These are phyloP conservation scores for Tolypocladium amazonense DNA, from an alignment of 2,329 filamentous ascomycete species.

Conservation along the genomic window DNA sequence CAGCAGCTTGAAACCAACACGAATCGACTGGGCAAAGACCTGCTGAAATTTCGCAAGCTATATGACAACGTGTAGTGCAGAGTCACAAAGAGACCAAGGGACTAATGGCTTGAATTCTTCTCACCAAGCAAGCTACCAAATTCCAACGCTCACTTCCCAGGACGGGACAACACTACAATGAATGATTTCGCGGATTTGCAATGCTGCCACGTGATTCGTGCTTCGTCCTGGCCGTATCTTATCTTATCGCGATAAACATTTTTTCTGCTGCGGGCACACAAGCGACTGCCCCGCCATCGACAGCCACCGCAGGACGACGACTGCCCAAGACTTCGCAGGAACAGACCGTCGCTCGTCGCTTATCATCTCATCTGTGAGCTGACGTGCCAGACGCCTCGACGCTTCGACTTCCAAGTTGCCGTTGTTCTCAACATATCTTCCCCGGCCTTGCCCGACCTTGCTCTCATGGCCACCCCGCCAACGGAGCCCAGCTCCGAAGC, in stretches of 20 bases:
- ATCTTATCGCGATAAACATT: neutral
- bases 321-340: neutral
- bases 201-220: neutral
- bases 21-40: no score
- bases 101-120: no score
- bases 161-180: neutral
- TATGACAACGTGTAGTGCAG: no score
- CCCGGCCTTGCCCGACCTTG: neutral
- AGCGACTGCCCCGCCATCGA: neutral
- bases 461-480: neutral
- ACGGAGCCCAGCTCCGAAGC: slow-evolving; percentile 4
- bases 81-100: no score
- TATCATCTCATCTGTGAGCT: neutral
- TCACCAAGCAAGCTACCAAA: no score
- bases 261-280: neutral
- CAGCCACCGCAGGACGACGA: neutral
- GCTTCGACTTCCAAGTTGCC: neutral
- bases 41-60: no score
- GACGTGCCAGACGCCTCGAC: neutral
- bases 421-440: neutral
- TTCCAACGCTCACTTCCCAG: neutral
- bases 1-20: no score
- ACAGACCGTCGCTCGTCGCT: neutral
- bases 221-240: neutral
- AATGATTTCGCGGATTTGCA: neutral